A percentile compares a stretch with the other conserved stretches of the same genome.
Conservation (phyloP, 1,139 yeast species). For the Debaryomyces coudertii region DNA sequence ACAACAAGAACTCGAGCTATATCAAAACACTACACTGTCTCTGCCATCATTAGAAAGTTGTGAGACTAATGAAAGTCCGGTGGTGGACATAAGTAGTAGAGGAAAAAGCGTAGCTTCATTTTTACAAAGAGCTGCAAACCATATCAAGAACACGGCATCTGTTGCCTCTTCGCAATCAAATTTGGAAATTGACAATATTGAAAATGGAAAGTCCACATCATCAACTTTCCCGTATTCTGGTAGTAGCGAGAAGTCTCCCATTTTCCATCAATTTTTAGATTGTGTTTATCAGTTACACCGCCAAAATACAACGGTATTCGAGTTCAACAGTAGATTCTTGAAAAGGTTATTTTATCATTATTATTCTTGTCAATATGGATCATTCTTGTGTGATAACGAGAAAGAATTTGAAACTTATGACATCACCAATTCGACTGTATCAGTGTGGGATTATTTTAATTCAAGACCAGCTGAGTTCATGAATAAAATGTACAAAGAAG, state of each 20-base stretch:
- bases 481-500: slow-evolving; percentile 47
- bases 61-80: slow-evolving; percentile 1
- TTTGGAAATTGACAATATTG: slow-evolving; percentile 15
- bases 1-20: slow-evolving; percentile 9
- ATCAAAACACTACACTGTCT: slow-evolving; percentile 1
- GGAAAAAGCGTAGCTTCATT: slow-evolving; percentile 25
- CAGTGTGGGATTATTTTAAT: slow-evolving; percentile 93
- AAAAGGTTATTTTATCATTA: slow-evolving; percentile 83
- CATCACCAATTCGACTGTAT: slow-evolving; percentile 56
- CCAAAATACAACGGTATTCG: slow-evolving; percentile 75
- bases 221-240: slow-evolving; percentile 37
- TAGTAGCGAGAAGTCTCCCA: slow-evolving; percentile 69
- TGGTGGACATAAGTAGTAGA: slow-evolving; percentile 11
- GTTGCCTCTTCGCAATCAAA: slow-evolving; percentile 22
- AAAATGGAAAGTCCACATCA: slow-evolving; percentile 18
- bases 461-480: slow-evolving; percentile 74
- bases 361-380: slow-evolving; percentile 94
- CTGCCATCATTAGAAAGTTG: slow-evolving; percentile 4
- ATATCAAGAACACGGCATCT: slow-evolving; percentile 44
- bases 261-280: slow-evolving; percentile 92
- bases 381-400: slow-evolving; percentile 79
- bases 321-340: slow-evolving; percentile 85
- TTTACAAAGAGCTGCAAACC: slow-evolving; percentile 47
- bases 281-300: slow-evolving; percentile 77
- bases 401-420: slow-evolving; percentile 48